phyloP scores from a whole-genome alignment of 192 early-diverging fungal species.

The Coemansia sp. region DNA sequence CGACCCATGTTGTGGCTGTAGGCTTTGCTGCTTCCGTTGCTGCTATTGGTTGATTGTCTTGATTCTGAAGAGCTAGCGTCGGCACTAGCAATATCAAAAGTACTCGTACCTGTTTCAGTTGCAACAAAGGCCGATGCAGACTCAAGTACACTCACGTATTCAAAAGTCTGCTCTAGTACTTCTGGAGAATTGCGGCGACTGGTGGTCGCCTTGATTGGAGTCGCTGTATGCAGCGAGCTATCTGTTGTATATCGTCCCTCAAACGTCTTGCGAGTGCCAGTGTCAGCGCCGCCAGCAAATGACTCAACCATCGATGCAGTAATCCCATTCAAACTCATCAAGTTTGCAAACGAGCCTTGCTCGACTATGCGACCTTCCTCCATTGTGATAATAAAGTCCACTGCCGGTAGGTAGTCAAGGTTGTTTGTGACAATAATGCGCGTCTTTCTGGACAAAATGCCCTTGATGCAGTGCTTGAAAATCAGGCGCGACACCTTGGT shows the following conservation, averaged over 20 bases:
- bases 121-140: neutral
- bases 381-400: slow-evolving; percentile 59
- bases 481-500: slow-evolving; percentile 54
- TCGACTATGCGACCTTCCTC: slow-evolving; percentile 58
- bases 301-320: slow-evolving; percentile 47
- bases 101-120: slow-evolving; percentile 6
- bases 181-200: neutral
- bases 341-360: slow-evolving; percentile 58
- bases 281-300: slow-evolving; percentile 32
- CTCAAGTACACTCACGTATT: neutral
- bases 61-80: neutral
- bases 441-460: slow-evolving; percentile 59
- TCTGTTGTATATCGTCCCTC: slow-evolving; percentile 23
- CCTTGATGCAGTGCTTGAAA: slow-evolving; percentile 57
- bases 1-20: neutral
- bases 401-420: slow-evolving; percentile 51
- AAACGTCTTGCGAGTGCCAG: neutral
- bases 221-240: slow-evolving; percentile 44
- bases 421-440: slow-evolving; percentile 66
- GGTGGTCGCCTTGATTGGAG: slow-evolving; percentile 27
- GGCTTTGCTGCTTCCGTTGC: slow-evolving; percentile 4
- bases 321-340: slow-evolving; percentile 50
- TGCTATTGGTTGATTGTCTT: neutral
- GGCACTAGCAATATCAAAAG: slow-evolving; percentile 2
- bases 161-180: neutral